phyloP scores from a whole-genome alignment of 2,329 filamentous ascomycete species.

The Diplodia mutila region DNA sequence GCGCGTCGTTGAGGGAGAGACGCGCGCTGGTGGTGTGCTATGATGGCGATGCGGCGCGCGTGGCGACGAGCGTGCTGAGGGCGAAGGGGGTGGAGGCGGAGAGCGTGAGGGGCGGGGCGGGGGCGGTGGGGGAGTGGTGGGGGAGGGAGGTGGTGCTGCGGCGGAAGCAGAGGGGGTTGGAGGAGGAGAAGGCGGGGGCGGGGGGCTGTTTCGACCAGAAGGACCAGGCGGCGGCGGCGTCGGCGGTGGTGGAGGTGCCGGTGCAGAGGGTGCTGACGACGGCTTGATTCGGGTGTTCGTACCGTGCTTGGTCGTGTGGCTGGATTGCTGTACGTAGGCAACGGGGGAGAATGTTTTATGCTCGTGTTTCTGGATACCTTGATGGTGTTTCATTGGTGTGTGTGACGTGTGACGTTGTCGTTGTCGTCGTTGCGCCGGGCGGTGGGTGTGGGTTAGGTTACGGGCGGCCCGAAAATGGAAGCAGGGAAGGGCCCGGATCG shows the following conservation, averaged over 20 bases:
- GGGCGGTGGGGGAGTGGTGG: constrained; percentile 4
- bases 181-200: not conserved
- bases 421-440: not conserved
- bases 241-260: not conserved
- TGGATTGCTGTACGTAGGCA: not conserved
- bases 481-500: not conserved
- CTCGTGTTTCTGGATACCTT: not conserved
- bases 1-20: not conserved
- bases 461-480: not conserved
- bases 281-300: not conserved
- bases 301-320: too few species aligned
- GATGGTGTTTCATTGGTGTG: not conserved
- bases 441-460: not conserved
- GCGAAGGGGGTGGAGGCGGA: constrained; percentile 46
- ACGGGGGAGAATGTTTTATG: not conserved
- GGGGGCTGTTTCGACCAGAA: not conserved
- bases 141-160: not conserved
- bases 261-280: constrained; percentile 6
- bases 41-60: constrained; percentile 58
- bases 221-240: not conserved
- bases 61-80: constrained; percentile 59
- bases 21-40: constrained; percentile 57
- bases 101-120: constrained; percentile 26
- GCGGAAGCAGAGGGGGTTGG: not conserved
- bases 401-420: not conserved